Base-by-base conservation (phyloP, 495 filamentous ascomycete species). In the Thozetella sp. region DNA sequence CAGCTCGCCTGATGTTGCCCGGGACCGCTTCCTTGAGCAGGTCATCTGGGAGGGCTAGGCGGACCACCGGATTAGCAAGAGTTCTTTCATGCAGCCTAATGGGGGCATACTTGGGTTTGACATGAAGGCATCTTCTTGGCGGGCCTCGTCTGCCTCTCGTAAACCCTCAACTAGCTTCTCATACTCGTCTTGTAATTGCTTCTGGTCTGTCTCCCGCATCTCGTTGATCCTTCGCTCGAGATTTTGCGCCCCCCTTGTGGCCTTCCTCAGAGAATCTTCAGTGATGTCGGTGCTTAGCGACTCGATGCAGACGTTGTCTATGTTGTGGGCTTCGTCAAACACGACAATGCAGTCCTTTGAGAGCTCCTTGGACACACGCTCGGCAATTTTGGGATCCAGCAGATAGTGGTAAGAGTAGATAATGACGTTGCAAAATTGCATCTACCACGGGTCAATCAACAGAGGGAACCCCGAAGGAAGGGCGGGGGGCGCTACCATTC, bases 321-420 rank as follows among this genome's bases (percentile, higher is more conserved):
- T 99, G 62, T 99, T 99, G 74, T 99, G 95, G 20, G 95, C 95
- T 66, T 99, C 95, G 68, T 99, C 95, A 64, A 99, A 99, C 15
- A 99, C 96, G 17, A 99, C 91, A 25, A 99, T 99, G 69, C 93
- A 97, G 70, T 99, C 95, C 60, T 97, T 98, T 4, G 95, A 97
- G 4, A 99, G 83, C 66, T 99, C 94, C 71, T 90, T 92, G 1
- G 96, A 98, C 2, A 99, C 95, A 53, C 95, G 83, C 70, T 99
- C 95, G 22, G 95, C 93, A 65, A 99, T 99, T 76, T 99, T 98
- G 10, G 95, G 95, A 68, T 99, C 95, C 1, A 99, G 82, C 3
- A 99, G 86, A 67, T 99, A 99, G 75, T 99, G 95, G 68, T 98
- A 99, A 10, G 95, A 98, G 72, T 98, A 99, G 57, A 99, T 98